Evolutionary conservation across 2,329 filamentous ascomycete species (phyloP), one percentile per base, ranked within the genome.

Genomic region (Penicillium paneum): DNA sequence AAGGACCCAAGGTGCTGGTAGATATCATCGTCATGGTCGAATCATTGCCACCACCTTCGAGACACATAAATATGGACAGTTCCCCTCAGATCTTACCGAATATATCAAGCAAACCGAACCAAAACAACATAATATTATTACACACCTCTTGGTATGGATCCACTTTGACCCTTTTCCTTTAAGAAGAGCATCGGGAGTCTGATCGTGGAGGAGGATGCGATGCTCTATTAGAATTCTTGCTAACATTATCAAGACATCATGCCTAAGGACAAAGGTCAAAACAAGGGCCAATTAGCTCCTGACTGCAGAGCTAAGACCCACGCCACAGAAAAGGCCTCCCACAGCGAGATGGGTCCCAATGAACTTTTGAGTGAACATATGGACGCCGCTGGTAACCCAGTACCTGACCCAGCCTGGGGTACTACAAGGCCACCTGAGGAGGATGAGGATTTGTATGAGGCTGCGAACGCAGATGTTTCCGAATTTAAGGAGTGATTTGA

Each of bases 371-470:
- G 63, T 31, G 65, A 66, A 12, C 64, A 65, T 4, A 65, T 74
- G 57, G 64, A 74, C 35, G 34, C 62, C 13, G 13, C 62, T n/a
- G 71, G 70, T 17, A 67, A 72, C 32, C 66, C 69, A 0, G 66
- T 68, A 3, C 66, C 70, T n/a, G 67, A 74, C 26, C 55, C 61
- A 1, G 53, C 49, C 1, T 62, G 59, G 44, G 65, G 61, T 4
- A 49, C 35, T 4, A 61, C 67, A 43, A 51, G 54, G 15, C 57
- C 60, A 39, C 39, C 35, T 21, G 45, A 57, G 10, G 44, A 52
- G 2, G 51, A 68, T 15, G 54, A 61, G 8, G 71, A 74, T 54
- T 41, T 69, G 11, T 67, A 61, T 28, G 64, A 63, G 7, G 71
- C 71, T 6, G 67, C 67, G 53, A 67, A 59, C 13, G 64, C 67